Evolutionary conservation across 768 basidiomycete genomes (phyloP), one percentile per base, ranked within the genome.

Genomic region (Asterophora parasitica): DNA sequence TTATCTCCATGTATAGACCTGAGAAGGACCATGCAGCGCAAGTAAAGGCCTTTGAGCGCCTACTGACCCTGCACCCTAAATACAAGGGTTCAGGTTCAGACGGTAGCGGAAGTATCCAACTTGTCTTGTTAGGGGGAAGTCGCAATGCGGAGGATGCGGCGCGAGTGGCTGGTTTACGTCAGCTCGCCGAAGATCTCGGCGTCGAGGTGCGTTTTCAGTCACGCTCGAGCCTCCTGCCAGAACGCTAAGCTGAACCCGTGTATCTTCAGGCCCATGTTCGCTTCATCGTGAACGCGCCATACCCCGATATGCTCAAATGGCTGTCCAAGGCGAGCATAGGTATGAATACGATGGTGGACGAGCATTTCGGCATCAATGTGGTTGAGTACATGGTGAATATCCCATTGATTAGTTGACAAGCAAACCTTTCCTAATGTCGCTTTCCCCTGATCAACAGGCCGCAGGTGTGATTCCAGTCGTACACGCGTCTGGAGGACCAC

Each of bases 351-450:
- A 99, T 99, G 95, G 78, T 92, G 0, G 93, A 98, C 60, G 95
- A 99, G 65, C 95, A 99, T 63, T 99, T 98, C 53, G 95, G 96
- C 2, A 98, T 99, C 63, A 96, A 93, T 57, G 77, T 99, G 31
- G 95, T 99, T 7, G 95, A 99, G 64, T 95, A 89, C 57, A 95
- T 98, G 94, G 94, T 89, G 41, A 54, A 78, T 64, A 4, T 54
- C 47, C 13, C 43, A 27, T 12, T 20, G 2, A 28, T 12, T 31
- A 3, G 4, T 31, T 9, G 12, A 1, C 45, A 16, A 51, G 46
- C 23, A 6, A 23, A 23, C 23, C 23, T 23, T 7, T 49, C 50
- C 15, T 16, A 47, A 8, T 19, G n/a, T n/a, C n/a, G n/a, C n/a
- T 36, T 19, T 38, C 12, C 41, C 28, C 46, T 44, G 4, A 27